Evolutionary conservation across 2,329 filamentous ascomycete genomes (phyloP).

Genomic region (Gnomoniopsis smithogilvyi): DNA sequence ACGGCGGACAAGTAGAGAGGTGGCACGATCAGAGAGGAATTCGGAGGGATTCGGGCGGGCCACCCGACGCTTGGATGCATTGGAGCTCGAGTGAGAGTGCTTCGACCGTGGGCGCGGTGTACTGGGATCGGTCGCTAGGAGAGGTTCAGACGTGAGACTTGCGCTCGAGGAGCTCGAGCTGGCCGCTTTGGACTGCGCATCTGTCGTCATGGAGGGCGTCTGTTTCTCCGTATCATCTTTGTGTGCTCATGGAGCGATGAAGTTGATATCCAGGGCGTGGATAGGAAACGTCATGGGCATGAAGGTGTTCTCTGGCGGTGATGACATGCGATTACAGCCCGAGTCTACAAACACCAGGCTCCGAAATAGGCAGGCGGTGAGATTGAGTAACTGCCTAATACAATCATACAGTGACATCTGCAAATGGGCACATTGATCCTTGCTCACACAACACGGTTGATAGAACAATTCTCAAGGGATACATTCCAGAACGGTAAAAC

Average conservation of each 20-base stretch:
- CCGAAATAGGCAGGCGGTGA: neutral
- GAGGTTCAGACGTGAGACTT: constrained; percentile 1
- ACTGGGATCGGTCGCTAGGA: constrained; percentile 25
- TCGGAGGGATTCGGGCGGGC: constrained; percentile 30
- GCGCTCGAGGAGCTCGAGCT: constrained; percentile 10
- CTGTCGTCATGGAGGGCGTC: constrained; percentile 14
- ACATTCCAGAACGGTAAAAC: no score
- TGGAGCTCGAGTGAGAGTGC: constrained; percentile 20
- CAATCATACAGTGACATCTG: neutral
- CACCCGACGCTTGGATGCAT: constrained; percentile 15
- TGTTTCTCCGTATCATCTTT: constrained; percentile 9
- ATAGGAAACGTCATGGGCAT: neutral
- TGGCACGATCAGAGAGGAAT: constrained; percentile 73
- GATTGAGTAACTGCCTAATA: neutral
- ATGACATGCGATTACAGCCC: neutral
- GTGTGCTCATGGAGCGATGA: neutral
- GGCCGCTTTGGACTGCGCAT: constrained; percentile 13
- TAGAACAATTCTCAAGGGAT: no score
- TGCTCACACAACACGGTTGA: neutral
- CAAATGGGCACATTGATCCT: neutral
- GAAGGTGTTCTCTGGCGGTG: neutral
- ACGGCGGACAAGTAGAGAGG: constrained; percentile 75
- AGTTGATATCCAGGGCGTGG: neutral
- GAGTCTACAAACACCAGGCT: no score
- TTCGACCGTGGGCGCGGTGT: constrained; percentile 27